phyloP scores from a whole-genome alignment of 805 yeast species.

The Starmerella stellata region DNA sequence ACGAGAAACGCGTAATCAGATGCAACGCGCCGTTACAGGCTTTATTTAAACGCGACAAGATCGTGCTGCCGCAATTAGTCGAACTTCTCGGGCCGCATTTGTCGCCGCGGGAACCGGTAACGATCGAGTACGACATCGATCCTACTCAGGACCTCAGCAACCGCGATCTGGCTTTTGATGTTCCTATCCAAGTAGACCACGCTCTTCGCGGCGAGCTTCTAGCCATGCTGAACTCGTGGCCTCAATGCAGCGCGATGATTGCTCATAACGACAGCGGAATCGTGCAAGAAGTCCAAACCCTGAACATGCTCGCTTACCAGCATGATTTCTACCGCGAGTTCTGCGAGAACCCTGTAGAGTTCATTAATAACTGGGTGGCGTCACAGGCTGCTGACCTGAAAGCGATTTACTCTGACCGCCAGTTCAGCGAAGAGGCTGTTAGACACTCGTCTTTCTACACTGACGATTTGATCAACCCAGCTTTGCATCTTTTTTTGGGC shows the following conservation, averaged over 20 bases:
- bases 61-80: slow-evolving; percentile 54
- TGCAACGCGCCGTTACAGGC: slow-evolving; percentile 32
- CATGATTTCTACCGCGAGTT: slow-evolving; percentile 62
- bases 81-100: slow-evolving; percentile 51
- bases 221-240: slow-evolving; percentile 26
- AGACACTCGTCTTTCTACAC: slow-evolving; percentile 69
- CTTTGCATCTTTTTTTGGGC: slow-evolving; percentile 55
- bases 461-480: slow-evolving; percentile 61
- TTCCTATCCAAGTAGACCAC: slow-evolving; percentile 38
- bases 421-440: slow-evolving; percentile 72
- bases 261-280: slow-evolving; percentile 29
- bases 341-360: slow-evolving; percentile 57
- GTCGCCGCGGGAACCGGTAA: slow-evolving; percentile 63
- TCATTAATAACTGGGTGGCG: slow-evolving; percentile 54
- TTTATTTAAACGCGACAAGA: slow-evolving; percentile 30
- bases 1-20: slow-evolving; percentile 36
- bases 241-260: slow-evolving; percentile 27
- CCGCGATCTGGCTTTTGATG: slow-evolving; percentile 65
- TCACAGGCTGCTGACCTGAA: slow-evolving; percentile 72
- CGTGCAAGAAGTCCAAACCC: slow-evolving; percentile 32
- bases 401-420: slow-evolving; percentile 76
- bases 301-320: slow-evolving; percentile 39
- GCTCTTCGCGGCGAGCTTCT: slow-evolving; percentile 23
- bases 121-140: slow-evolving; percentile 52
- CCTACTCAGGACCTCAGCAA: slow-evolving; percentile 56